Evolutionary conservation across 2,329 filamentous ascomycete genomes (phyloP), one percentile per base, ranked within the genome.

Genomic region (Aspergillus chevalieri): DNA sequence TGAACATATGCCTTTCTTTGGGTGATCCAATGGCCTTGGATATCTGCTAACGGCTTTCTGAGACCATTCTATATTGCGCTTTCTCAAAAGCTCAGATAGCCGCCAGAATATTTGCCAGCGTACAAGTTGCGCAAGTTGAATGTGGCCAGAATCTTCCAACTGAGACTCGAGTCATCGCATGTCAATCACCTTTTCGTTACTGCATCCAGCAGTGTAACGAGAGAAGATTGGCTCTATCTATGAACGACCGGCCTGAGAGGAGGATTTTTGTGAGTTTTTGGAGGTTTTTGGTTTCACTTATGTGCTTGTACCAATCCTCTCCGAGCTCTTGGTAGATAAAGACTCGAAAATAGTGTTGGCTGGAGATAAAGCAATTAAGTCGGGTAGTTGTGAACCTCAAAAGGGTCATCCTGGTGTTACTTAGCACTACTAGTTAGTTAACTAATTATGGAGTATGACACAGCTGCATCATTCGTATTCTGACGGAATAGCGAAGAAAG

Each of bases 281-380:
- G 6, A n/a, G n/a, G 17, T 15, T 38, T 15, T 55, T 45, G 39
- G 39, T 44, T 51, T 53, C 8, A 9, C 9, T 4, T 28, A 28
- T 10, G 26, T 28, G 9, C 45, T 17, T 48, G 50, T 49, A 30
- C 52, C 33, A 34, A 46, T 15, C 36, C 49, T 44, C 44, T 33
- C 15, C 26, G 39, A 38, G 46, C 33, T 34, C 50, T 28, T 28
- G 30, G 26, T 8, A 9, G 3, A 28, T 24, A 7, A 8, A 24
- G 24, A 24, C 24, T 8, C 8, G 24, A 6, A 8, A 1, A 17
- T 17, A 17, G 17, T 17, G 17, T 17, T 17, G 17, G 17, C 17
- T 17, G 17, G 17, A 17, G 17, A 17, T 17, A 17, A 17, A 17
- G 17, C 17, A 17, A 17, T 17, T 17, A 17, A 17, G 17, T 17